Evolutionary conservation across 495 filamentous ascomycete species (phyloP).

Genomic region (Daldinia bambusicola): DNA sequence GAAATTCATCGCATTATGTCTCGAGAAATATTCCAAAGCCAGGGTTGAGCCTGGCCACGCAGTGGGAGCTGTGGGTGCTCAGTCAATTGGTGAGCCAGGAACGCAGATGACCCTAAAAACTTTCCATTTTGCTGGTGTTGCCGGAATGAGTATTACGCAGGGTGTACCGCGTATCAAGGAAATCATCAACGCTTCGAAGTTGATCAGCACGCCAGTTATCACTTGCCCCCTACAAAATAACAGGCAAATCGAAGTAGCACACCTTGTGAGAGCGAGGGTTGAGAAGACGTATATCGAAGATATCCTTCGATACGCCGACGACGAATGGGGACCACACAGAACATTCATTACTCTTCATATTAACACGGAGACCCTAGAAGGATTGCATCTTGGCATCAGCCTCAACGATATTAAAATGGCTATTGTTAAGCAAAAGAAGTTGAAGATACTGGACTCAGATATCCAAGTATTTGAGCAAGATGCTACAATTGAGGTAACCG

Average conservation of each 20-base stretch:
- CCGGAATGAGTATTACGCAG: slow-evolving; percentile 97
- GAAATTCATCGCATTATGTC: slow-evolving; percentile 81
- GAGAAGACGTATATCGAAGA: slow-evolving; percentile 86
- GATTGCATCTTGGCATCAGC: slow-evolving; percentile 79
- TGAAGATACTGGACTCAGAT: slow-evolving; percentile 70
- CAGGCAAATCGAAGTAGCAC: slow-evolving; percentile 74
- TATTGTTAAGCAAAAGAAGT: slow-evolving; percentile 79
- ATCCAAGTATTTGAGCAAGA: slow-evolving; percentile 58
- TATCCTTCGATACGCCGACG: slow-evolving; percentile 79
- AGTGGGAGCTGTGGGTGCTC: slow-evolving; percentile 96
- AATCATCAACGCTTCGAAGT: slow-evolving; percentile 96
- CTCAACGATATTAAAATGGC: slow-evolving; percentile 74
- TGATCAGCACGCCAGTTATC: slow-evolving; percentile 94
- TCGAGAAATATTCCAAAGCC: slow-evolving; percentile 88
- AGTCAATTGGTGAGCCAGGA: slow-evolving; percentile 97
- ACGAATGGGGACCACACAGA: slow-evolving; percentile 79
- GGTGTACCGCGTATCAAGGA: slow-evolving; percentile 99
- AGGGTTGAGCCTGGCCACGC: slow-evolving; percentile 94
- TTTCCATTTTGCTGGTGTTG: slow-evolving; percentile 99
- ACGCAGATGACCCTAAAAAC: slow-evolving; percentile 99
- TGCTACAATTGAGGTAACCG: slow-evolving; percentile 66
- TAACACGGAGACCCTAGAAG: slow-evolving; percentile 77
- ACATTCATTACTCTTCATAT: slow-evolving; percentile 79
- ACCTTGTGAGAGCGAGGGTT: slow-evolving; percentile 88
- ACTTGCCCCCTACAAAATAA: slow-evolving; percentile 80